Evolutionary conservation across 2,329 filamentous ascomycete genomes (phyloP), one percentile per base, ranked within the genome.

Genomic region (Rhexocercosporidium sp.): DNA sequence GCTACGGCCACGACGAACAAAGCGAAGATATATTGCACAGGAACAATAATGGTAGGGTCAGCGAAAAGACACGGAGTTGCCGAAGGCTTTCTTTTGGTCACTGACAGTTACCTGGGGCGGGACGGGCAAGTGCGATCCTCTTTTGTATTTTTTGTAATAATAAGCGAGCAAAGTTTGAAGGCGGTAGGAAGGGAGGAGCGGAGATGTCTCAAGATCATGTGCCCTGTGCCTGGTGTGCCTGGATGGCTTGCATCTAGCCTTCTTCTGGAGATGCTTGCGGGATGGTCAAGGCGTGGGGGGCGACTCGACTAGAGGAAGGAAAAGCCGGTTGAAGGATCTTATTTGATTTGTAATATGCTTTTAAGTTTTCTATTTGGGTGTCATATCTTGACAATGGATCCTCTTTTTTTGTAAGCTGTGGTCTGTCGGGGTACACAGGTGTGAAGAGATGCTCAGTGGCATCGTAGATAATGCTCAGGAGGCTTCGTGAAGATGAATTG

Each of bases 131-230:
- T 16, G 49, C 49, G 11, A 53, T 53, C 16, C 49, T 53, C 27
- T 53, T 53, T 53, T 53, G 11, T 14, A 51, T 37, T 37, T 41
- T 57, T 6, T 57, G 54, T 27, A 20, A 27, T 14, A 25, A 41
- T 34, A 20, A 57, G 54, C 31, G n/a, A 39, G 54, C 54, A 41
- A 34, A 37, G n/a, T 57, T 57, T 25, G 54, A 27, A 56, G 53
- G 53, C 53, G 53, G 53, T 37, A 56, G 53, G 27, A 41, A 56
- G 18, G 34, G 14, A 25, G 31, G 54, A n/a, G n/a, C n/a, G 54
- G 20, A n/a, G 20, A 25, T 57, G 54, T 57, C 54, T 57, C 54
- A 57, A 37, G 41, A 18, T 57, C n/a, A 57, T 39, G 54, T 57
- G 54, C 54, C 54, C 34, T 57, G 20, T 25, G 31, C 49, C 49